Conservation (phyloP, 2,329 filamentous ascomycete species). For the Acephala macrosclerotiorum region DNA sequence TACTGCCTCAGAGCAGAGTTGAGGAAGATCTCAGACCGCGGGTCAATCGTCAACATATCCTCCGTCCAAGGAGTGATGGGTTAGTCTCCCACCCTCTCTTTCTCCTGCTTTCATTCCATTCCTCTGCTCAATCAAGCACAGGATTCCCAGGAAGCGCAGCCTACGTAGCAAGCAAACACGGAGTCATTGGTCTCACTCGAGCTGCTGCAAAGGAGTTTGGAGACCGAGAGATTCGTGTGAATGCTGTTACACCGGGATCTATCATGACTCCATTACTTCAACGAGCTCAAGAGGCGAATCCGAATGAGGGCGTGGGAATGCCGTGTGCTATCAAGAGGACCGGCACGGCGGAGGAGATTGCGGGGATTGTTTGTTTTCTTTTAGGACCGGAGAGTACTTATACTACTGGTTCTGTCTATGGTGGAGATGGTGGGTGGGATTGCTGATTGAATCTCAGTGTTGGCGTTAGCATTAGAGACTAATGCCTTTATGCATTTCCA, state of each 20-base stretch:
- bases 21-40: slow-evolving; percentile 48
- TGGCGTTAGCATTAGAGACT: too few species aligned
- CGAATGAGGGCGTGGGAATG: slow-evolving; percentile 45
- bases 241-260: slow-evolving; percentile 46
- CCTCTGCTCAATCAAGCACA: slow-evolving; percentile 40
- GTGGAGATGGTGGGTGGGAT: slow-evolving; percentile 40
- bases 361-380: slow-evolving; percentile 52
- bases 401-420: slow-evolving; percentile 41
- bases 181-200: slow-evolving; percentile 49
- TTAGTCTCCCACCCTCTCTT: slow-evolving; percentile 28
- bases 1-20: slow-evolving; percentile 46
- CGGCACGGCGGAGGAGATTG: slow-evolving; percentile 56
- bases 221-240: slow-evolving; percentile 50
- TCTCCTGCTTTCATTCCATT: slow-evolving; percentile 41
- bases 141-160: slow-evolving; percentile 43
- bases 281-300: slow-evolving; percentile 39
- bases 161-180: slow-evolving; percentile 50
- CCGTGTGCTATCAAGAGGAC: slow-evolving; percentile 48
- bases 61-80: slow-evolving; percentile 59
- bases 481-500: too few species aligned
- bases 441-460: slow-evolving; percentile 27
- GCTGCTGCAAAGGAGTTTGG: slow-evolving; percentile 49
- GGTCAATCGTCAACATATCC: slow-evolving; percentile 49
- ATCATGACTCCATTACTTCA: slow-evolving; percentile 59
- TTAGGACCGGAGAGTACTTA: slow-evolving; percentile 46